Evolutionary conservation across 163 green algal genomes (phyloP).

Genomic region (Scenedesmus sp.): DNA sequence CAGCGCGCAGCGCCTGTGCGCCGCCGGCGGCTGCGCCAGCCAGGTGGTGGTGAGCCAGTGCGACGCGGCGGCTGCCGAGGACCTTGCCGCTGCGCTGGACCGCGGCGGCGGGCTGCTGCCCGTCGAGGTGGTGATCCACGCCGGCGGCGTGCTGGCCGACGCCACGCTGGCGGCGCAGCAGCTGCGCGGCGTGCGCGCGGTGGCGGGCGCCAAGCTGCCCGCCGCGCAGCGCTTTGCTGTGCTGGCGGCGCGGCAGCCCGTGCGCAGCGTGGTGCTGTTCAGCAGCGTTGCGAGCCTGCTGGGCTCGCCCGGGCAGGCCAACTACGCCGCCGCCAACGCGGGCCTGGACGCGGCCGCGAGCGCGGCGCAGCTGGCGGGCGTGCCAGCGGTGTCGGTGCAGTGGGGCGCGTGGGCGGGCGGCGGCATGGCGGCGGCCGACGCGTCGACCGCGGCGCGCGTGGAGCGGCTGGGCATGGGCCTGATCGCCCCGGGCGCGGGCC

Average conservation of each 20-base stretch:
- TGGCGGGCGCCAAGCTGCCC: conserved; percentile 55
- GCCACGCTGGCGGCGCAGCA: conserved; percentile 65
- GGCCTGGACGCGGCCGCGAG: conserved; percentile 70
- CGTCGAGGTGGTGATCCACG: conserved; percentile 61
- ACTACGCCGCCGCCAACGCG: conserved; percentile 90
- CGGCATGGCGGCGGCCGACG: conserved; percentile 76
- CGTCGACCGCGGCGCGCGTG: conserved; percentile 68
- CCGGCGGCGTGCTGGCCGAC: conserved; percentile 74
- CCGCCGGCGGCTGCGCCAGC: neutral
- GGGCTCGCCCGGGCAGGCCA: conserved; percentile 84
- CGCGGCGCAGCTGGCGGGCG: conserved; percentile 15
- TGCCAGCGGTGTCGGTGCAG: conserved; percentile 73
- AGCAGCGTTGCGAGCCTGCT: conserved; percentile 72
- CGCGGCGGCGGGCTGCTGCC: neutral
- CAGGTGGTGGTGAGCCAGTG: conserved; percentile 18
- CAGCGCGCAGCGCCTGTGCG: neutral
- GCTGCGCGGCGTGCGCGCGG: conserved; percentile 43
- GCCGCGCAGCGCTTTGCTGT: conserved; percentile 6
- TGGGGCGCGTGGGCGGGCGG: conserved; percentile 85
- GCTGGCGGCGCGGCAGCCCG: conserved; percentile 41
- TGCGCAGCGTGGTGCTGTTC: conserved; percentile 58
- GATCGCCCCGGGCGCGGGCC: conserved; percentile 55
- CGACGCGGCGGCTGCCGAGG: conserved; percentile 5
- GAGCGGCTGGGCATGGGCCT: conserved; percentile 75
- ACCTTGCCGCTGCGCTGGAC: conserved; percentile 22